Evolutionary conservation across 163 green algal species (phyloP), one percentile per base, ranked within the genome.

Genomic region (Volvox carteri): DNA sequence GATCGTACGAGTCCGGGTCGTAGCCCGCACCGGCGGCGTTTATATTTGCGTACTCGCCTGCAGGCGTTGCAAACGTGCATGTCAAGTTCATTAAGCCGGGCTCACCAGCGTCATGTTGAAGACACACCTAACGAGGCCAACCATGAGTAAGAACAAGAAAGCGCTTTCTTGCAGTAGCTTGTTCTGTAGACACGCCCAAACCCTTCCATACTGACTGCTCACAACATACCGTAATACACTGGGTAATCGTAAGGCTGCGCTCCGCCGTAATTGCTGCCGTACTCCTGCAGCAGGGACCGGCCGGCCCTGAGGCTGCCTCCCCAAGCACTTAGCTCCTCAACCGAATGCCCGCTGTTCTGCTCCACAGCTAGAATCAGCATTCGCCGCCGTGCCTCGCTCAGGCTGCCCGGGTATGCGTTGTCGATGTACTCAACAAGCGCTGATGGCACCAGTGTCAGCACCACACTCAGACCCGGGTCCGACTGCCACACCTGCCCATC

Each of bases 371-470:
- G 2, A 0, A 28, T 44, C 52, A 84, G 72, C 54, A 89, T 74
- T 19, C 84, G 70, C 28, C 84, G 72, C 54, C 73, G 2, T 23
- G 30, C 35, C 21, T 6, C 39, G 35, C 25, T 42, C 72, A 84
- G 54, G 54, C n/a, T 56, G 9, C 50, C 21, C 5, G 72, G 54
- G 84, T 89, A 89, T 23, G 39, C 35, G n/a, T 5, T 37, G 33
- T 25, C 39, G 7, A 89, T 44, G n/a, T 78, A 19, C 7, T 84
- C 84, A 18, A 68, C 46, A 1, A 84, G 23, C 35, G 70, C 72
- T 21, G 72, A 77, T 0, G 84, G 84, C 84, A 89, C 84, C 28
- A 89, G 84, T 42, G 84, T 78, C 30, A 89, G 84, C 84, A 78
- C 84, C 39, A 89, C 84, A 41, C n/a, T 78, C 18, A 89, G 70